Evolutionary conservation across 371 early-diverging fungal genomes (phyloP), one percentile per base, ranked within the genome.

Genomic region (Rhizopus sp.): DNA sequence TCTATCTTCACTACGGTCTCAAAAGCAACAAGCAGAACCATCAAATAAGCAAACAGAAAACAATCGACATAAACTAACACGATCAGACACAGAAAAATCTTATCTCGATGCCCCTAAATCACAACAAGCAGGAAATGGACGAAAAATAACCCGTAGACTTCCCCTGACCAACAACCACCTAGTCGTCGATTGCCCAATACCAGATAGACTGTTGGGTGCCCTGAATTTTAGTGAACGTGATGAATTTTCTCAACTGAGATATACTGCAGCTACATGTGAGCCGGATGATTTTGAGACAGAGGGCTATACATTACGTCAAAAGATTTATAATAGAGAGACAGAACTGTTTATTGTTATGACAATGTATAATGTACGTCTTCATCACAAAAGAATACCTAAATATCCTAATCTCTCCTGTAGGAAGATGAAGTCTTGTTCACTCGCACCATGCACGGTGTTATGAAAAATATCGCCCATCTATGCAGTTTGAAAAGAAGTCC

Each of bases 311-410:
- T 75, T 95, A 49, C 81, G 96, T 13, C 94, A 89, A 31, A 79
- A 78, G 41, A 75, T 89, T 48, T 86, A 85, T 55, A 80, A 83
- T 39, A 80, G 94, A 55, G 66, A 85, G 53, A 95, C 95, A 7
- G 95, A 95, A 70, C 63, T 96, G 16, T 88, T 89, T 55, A 84
- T 90, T 32, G 94, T 94, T 40, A 83, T 94, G 69, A 95, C 95
- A 31, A 69, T 69, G 70, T 69, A 69, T 53, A 69, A 69, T 55
- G 68, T 63, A 63, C 32, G 10, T 13, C 32, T 37, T 39, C 0
- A 16, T 1, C 8, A 16, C 37, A 49, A 33, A 7, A 33, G 33
- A 49, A 49, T 23, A 23, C 2, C 0, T 2, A 2, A 8, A 33
- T 8, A 8, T 1, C 17, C 12, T 46, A 7, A 23, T 46, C 12